phyloP scores from a whole-genome alignment of 495 filamentous ascomycete genomes.

The Annulohypoxylon stygium region DNA sequence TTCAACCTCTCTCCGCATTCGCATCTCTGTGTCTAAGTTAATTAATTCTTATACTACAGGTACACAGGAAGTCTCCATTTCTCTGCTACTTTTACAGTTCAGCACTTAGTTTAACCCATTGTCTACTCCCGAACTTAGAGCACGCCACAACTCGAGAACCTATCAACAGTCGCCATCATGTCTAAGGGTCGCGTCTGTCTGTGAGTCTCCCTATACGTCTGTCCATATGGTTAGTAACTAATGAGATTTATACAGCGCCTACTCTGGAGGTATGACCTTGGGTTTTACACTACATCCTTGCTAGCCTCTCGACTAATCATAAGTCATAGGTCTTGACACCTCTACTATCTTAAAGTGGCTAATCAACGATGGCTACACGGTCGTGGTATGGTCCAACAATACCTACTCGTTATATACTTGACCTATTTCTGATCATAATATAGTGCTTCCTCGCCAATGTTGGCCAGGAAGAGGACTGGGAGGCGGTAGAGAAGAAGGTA shows the following conservation, averaged over 20 bases:
- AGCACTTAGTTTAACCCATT: not conserved
- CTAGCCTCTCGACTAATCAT: not conserved
- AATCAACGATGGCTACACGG: conserved; percentile 33
- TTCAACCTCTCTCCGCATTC: not conserved
- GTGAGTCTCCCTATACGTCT: conserved; percentile 48
- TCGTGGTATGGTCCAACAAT: conserved; percentile 30
- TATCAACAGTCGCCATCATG: conserved; percentile 45
- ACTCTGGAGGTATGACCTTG: conserved; percentile 54
- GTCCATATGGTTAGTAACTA: conserved; percentile 29
- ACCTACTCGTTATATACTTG: no score
- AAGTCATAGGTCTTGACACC: conserved; percentile 41
- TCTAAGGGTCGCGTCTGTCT: conserved; percentile 63
- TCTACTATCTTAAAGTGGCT: conserved; percentile 39
- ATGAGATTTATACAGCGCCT: conserved; percentile 54
- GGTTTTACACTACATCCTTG: not conserved
- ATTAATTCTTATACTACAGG: not conserved
- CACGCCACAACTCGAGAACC: not conserved
- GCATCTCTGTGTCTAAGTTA: not conserved
- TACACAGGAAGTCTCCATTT: not conserved
- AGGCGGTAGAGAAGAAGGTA: conserved; percentile 42
- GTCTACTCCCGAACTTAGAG: not conserved
- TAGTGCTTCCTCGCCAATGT: conserved; percentile 46
- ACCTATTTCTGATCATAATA: not conserved
- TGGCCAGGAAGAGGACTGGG: conserved; percentile 45
- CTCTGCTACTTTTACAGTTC: not conserved